Evolutionary conservation across 1,139 yeast genomes (phyloP).

Genomic region (Chernovozyma sophiae-reginae): DNA sequence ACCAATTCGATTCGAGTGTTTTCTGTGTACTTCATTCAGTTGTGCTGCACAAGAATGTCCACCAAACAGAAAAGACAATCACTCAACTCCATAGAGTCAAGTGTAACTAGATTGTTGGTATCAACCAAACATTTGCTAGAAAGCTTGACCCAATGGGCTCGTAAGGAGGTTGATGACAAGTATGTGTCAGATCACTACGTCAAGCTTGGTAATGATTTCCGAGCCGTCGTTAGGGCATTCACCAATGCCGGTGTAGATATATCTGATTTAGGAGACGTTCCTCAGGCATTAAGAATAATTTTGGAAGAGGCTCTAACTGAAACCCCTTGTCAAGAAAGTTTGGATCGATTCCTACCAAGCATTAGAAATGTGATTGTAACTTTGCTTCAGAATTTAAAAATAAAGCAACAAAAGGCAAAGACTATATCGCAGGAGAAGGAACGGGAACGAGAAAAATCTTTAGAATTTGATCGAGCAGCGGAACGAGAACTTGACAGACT

Average conservation of each 20-base stretch:
- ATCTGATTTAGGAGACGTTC: slow-evolving; percentile 42
- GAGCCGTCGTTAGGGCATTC: slow-evolving; percentile 66
- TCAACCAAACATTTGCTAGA: slow-evolving; percentile 87
- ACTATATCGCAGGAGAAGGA: slow-evolving; percentile 4
- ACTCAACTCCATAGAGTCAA: slow-evolving; percentile 70
- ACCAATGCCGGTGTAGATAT: slow-evolving; percentile 37
- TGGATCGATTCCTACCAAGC: slow-evolving; percentile 77
- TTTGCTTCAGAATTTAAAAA: slow-evolving; percentile 73
- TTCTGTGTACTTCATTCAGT: too few relatives aligned
- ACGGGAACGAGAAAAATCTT: slow-evolving; percentile 1
- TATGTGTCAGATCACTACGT: slow-evolving; percentile 92
- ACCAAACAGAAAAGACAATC: slow-evolving; percentile 23
- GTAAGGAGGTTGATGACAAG: slow-evolving; percentile 68
- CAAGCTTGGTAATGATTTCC: slow-evolving; percentile 87
- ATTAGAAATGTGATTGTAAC: slow-evolving; percentile 85
- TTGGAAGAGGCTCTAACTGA: slow-evolving; percentile 85
- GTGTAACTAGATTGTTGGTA: slow-evolving; percentile 77
- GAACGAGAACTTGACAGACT: slow-evolving; percentile 3
- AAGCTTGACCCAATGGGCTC: slow-evolving; percentile 88
- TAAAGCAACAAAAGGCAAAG: slow-evolving; percentile 62
- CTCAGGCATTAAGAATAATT: slow-evolving; percentile 54
- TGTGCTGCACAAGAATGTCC: slow-evolving; percentile 2
- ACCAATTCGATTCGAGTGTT: too few relatives aligned
- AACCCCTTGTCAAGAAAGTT: slow-evolving; percentile 77
- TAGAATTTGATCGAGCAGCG: background rate